Evolutionary conservation across 192 early-diverging fungal species (phyloP), one percentile per base, ranked within the genome.

Genomic region (Anaeromyces robustus): DNA sequence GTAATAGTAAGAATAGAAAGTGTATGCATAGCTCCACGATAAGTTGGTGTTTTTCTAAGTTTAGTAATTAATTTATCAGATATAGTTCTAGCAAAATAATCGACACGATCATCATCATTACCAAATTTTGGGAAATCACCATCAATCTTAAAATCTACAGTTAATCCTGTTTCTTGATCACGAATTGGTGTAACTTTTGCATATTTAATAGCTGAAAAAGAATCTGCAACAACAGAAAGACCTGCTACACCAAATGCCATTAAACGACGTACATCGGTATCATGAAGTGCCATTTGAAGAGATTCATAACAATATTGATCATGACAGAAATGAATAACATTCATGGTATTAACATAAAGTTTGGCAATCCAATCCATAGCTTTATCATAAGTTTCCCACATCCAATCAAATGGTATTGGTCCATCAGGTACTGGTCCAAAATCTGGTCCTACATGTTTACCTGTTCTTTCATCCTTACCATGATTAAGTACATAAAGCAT

Each of bases 81-180:
- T 22, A 82, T 83, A 17, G 81, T 52, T 28, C 34, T 78, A 16
- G 81, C 81, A 78, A 82, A 82, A 12, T 29, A 31, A 82, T 82
- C 81, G 0, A 82, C 81, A 29, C 81, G 80, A 18, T 82, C 81
- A 34, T 82, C 81, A 34, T 82, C 81, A 34, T 82, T 82, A 11
- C 81, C 81, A 19, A 77, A 82, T 80, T 82, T 82, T 29, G 81
- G 81, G 81, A 82, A 82, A 30, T 82, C 81, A 31, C 81, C 81
- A 78, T 82, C 80, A 32, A 82, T 82, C n/a, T 77, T 29, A 82
- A 82, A 82, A 80, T 82, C 79, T 83, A 82, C 29, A 17, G 81
- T 82, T n/a, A 82, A 78, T 2, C 81, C 81, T 2, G 81, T 82
- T 80, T 82, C 83, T 26, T 9, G 81, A 29, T 82, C 81, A 32